Percentiles rank a stretch among this genome's conserved stretches.
These are phyloP conservation scores for Boletus nobilissimus DNA, from an alignment of 1,284 basidiomycete species.

Conservation along the genomic window DNA sequence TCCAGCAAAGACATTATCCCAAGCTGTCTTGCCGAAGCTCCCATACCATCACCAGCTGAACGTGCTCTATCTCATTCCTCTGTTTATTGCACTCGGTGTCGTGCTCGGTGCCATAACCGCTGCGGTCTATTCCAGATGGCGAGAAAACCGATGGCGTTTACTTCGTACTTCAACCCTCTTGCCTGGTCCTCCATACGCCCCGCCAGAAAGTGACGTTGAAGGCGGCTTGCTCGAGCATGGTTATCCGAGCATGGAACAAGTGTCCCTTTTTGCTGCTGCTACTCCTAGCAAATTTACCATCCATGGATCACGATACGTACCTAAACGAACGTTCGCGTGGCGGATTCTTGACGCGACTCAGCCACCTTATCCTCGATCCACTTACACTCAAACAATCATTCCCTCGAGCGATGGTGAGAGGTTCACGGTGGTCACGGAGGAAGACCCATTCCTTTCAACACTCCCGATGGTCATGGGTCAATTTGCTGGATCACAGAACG, in stretches of 20 bases:
- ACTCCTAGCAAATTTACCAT: slow-evolving; percentile 51
- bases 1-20: slow-evolving; percentile 44
- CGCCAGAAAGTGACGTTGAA: slow-evolving; percentile 38
- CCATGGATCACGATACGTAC: slow-evolving; percentile 43
- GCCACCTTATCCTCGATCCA: slow-evolving; percentile 1
- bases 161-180: slow-evolving; percentile 39
- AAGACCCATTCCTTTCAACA: slow-evolving; percentile 39
- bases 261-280: slow-evolving; percentile 32
- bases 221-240: slow-evolving; percentile 26
- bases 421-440: slow-evolving; percentile 39
- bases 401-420: slow-evolving; percentile 42
- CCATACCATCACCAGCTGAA: slow-evolving; percentile 43
- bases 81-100: slow-evolving; percentile 53
- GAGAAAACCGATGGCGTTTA: slow-evolving; percentile 11
- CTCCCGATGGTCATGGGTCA: neutral
- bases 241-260: slow-evolving; percentile 40
- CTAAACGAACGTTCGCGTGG: slow-evolving; percentile 31
- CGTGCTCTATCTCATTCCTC: slow-evolving; percentile 52
- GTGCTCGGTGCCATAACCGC: slow-evolving; percentile 47
- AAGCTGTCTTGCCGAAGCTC: slow-evolving; percentile 36
- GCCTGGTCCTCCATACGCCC: slow-evolving; percentile 53
- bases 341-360: slow-evolving; percentile 6
- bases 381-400: slow-evolving; percentile 29
- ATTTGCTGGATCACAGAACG: slow-evolving; percentile 1
- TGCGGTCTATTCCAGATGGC: slow-evolving; percentile 38